Percentiles rank a stretch among this genome's conserved stretches.
phyloP scores from a whole-genome alignment of 2,329 filamentous ascomycete genomes.

The Neofusicoccum kwambonambiense region DNA sequence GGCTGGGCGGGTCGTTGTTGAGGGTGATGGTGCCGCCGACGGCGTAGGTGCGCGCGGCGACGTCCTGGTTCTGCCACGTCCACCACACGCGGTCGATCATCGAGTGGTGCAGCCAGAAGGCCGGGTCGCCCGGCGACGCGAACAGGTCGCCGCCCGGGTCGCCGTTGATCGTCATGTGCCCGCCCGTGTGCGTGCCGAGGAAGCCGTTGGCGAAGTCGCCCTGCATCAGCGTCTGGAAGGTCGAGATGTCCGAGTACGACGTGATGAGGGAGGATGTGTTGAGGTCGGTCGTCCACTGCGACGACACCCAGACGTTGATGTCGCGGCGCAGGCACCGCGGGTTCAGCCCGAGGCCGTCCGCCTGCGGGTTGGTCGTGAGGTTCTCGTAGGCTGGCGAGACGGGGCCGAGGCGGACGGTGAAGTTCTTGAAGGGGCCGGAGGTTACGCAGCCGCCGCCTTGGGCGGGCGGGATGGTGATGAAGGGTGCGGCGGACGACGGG shows the following conservation, averaged over 20 bases:
- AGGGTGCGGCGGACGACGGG: constrained; percentile 24
- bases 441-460: constrained; percentile 57
- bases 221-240: constrained; percentile 41
- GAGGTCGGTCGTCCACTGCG: constrained; percentile 26
- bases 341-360: constrained; percentile 34
- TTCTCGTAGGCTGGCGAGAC: constrained; percentile 39
- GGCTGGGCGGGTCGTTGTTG: constrained; percentile 42
- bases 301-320: constrained; percentile 30
- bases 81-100: constrained; percentile 51
- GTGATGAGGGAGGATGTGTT: constrained; percentile 28
- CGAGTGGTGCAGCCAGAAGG: constrained; percentile 50
- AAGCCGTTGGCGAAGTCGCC: constrained; percentile 36
- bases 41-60: constrained; percentile 35
- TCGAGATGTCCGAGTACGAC: constrained; percentile 27
- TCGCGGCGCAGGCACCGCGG: constrained; percentile 41
- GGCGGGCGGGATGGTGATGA: constrained; percentile 47
- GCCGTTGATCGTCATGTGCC: constrained; percentile 49
- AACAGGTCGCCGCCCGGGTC: constrained; percentile 49
- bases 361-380: constrained; percentile 28
- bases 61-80: constrained; percentile 52
- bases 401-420: constrained; percentile 48
- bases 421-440: constrained; percentile 53
- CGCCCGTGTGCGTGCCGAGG: constrained; percentile 46
- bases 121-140: constrained; percentile 46
- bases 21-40: constrained; percentile 48